Base-by-base conservation (phyloP, 176 grass and related monocot species). In the Microstegium vimineum region DNA sequence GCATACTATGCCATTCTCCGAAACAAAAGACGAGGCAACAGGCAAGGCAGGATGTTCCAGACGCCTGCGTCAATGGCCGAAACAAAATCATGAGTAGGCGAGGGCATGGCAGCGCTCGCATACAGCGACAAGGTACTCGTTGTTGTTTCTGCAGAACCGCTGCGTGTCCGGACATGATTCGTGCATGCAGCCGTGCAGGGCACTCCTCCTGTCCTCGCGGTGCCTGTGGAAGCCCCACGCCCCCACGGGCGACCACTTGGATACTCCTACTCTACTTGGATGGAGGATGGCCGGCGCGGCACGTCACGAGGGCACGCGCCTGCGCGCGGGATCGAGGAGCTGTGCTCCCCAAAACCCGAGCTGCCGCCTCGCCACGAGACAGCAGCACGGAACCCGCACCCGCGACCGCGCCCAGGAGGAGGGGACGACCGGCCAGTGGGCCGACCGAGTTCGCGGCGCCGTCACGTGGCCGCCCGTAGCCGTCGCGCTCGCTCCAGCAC, bases 291-390 rank as follows among this genome's bases (percentile, higher is more conserved):
- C 2, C 47, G 73, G 73, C 32, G 31, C 73, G 17, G 27, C 43
- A 51, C 43, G 71, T 30, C 27, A 33, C 27, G 43, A 74, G 6
- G 6, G 11, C 31, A 52, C 18, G 72, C 27, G 30, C 17, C 23
- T 28, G 18, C 31, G 46, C 47, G 10, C 6, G n/a, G n/a, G n/a
- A n/a, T n/a, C n/a, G 16, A 49, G 46, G 18, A 16, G 63, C 49
- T n/a, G 16, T 63, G 86, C n/a, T 6, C 86, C 86, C 66, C 80
- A n/a, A 2, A 28, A 15, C 80, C 64, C 13, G 25, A 77, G 80
- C 65, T 65, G 86, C 65, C 80, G 49, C 86, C 85, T 62, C 72
- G 72, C 73, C 79, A 65, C 79, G 33, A 10, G 79, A 87, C 85
- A 82, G 43, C 79, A 62, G 43, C 46, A 16, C 22, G 15, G 0